Base-by-base conservation (phyloP, 805 yeast species). In the Yamadazyma endophytica region DNA sequence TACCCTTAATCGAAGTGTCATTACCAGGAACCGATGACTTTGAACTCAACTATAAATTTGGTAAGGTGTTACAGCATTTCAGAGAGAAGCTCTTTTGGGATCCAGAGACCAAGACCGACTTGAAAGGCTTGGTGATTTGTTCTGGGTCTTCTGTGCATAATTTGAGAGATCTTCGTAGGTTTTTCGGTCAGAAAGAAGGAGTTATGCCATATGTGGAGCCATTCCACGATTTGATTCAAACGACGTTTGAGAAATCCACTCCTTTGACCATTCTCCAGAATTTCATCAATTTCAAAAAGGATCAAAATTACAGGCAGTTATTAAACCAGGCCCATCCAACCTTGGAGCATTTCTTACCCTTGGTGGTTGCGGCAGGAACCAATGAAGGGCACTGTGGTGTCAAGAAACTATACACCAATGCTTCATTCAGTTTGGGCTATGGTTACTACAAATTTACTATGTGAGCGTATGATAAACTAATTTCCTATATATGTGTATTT, bases 71-170 rank as follows among this genome's bases (percentile, higher is more conserved):
- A 30, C 48, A 69, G 11, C 58, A 64, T 21, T 72, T 76, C 41
- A 64, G 88, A 39, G 60, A 65, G 2, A 54, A 72, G 30, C 35
- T 43, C 30, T 38, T 62, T 28, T 56, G 58, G 56, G 60, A 61
- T 37, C 50, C 54, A 14, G 28, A 31, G n/a, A 32, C 44, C 20
- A 29, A 46, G 12, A 42, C 39, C 25, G 44, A 56, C 34, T 42
- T 58, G 17, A 44, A 45, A n/a, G 68, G 69, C 4, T 22, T 75
- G 33, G 58, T 84, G 2, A 52, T 84, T 4, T 70, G 77, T 32
- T 80, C 89, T 1, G 95, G 95, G 4, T 80, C 82, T 84, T 67
- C 86, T 5, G 92, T 82, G 14, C 94, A 84, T 54, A 85, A 84
- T 47, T 62, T 84, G 25, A 40, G 75, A 21, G 88, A 82, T 35